Base-by-base conservation (phyloP, 495 filamentous ascomycete genomes). In the Pseudevernia furfuracea region DNA sequence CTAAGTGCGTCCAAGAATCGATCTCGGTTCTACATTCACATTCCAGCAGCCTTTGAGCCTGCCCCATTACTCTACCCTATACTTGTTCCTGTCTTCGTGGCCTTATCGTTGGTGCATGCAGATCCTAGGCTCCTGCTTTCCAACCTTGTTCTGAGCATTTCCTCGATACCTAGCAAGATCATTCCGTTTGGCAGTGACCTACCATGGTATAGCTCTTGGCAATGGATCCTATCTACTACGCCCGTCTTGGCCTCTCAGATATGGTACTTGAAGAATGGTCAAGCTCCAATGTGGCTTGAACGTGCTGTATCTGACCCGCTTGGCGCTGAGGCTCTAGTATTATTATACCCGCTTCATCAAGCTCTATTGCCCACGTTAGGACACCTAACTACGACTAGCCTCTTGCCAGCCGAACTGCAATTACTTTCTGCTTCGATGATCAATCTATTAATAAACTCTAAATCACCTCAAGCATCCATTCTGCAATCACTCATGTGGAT, bases 1-100 rank as follows among this genome's bases (percentile, higher is more conserved):
- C 30, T 59, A 19, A 64, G 59, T 55, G 41, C n/a, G 23, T 41
- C 43, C 15, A 58, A 49, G 17, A 58, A 52, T 23, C 52, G 30
- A 17, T 60, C 68, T 34, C 63, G 60, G 9, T 62, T 64, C 32
- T 71, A 65, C 56, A 66, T 71, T 83, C 73, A 78, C 55, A 77
- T 96, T 23, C 89, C 91, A 1, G 71, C 85, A 17, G 78, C 81
- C 34, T 96, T 97, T 73, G 94, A 98, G 70, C 94, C 91, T 3
- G 94, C 94, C 21, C 90, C 94, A 9, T 76, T 97, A 12, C 78
- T 98, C 25, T 98, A 97, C 70, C 95, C 94, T 3, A 78, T 86
- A 1, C 67, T 88, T 0, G 79, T 96, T 11, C 90, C 94, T 3
- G 69, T 94, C 11, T 79, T 90, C 25, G 87, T 96, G 43, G 87